Percentiles rank a stretch among this genome's conserved stretches.
phyloP scores from a whole-genome alignment of 208 protist species.

The Leptomonas seymouri region DNA sequence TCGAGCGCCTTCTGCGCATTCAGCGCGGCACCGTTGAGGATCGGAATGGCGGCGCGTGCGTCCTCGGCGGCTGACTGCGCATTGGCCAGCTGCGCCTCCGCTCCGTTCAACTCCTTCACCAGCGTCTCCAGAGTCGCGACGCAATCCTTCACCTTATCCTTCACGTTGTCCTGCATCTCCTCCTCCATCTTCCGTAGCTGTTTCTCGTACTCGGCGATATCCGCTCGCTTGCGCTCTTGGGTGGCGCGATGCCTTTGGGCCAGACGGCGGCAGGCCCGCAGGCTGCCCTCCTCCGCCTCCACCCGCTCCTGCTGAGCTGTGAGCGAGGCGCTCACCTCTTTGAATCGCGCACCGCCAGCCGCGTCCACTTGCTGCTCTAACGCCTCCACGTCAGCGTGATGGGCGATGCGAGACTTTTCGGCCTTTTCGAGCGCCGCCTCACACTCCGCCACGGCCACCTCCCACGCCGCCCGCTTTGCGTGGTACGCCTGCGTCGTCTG shows the following conservation, averaged over 20 bases:
- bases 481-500: constrained; percentile 35
- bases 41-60: constrained; percentile 58
- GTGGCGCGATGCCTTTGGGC: constrained; percentile 72
- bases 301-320: constrained; percentile 64
- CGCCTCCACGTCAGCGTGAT: constrained; percentile 54
- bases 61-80: constrained; percentile 63
- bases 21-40: constrained; percentile 59
- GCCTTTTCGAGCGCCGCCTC: constrained; percentile 42
- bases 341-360: constrained; percentile 75
- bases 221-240: constrained; percentile 66
- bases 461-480: constrained; percentile 24
- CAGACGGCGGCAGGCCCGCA: constrained; percentile 64
- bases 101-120: constrained; percentile 50
- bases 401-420: constrained; percentile 43
- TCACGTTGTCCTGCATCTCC: constrained; percentile 61
- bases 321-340: constrained; percentile 56
- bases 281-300: constrained; percentile 73
- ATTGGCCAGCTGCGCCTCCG: constrained; percentile 55
- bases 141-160: constrained; percentile 56
- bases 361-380: constrained; percentile 80
- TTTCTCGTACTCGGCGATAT: constrained; percentile 64
- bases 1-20: constrained; percentile 77
- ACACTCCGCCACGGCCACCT: constrained; percentile 37
- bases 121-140: constrained; percentile 51
- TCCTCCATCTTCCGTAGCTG: constrained; percentile 61